Evolutionary conservation across 2,329 filamentous ascomycete genomes (phyloP).

Genomic region (Alternaria arbusti): DNA sequence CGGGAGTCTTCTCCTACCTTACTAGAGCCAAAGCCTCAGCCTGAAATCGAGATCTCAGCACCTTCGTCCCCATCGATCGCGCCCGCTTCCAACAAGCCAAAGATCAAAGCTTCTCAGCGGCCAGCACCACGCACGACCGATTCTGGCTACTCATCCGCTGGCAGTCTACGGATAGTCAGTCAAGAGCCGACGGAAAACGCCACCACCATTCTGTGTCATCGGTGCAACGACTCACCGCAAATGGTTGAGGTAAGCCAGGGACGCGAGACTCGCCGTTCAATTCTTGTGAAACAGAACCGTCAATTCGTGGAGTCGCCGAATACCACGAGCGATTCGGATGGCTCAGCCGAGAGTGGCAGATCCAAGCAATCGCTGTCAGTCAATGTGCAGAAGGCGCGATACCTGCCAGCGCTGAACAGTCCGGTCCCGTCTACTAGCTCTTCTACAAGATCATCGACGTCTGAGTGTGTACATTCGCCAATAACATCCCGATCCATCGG

Average conservation of each 20-base stretch:
- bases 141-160: constrained; percentile 50
- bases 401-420: constrained; percentile 17
- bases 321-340: neutral
- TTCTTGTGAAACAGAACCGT: neutral
- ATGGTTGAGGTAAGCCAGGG: neutral
- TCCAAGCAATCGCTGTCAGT: neutral
- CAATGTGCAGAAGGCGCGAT: constrained; percentile 1
- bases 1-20: constrained; percentile 5
- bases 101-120: constrained; percentile 14
- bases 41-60: constrained; percentile 2
- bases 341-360: neutral
- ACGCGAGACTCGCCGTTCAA: neutral
- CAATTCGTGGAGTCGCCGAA: neutral
- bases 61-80: constrained; percentile 14
- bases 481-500: constrained; percentile 27
- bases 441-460: constrained; percentile 11
- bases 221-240: constrained; percentile 6
- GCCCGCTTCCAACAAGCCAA: constrained; percentile 7
- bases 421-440: constrained; percentile 12
- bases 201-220: constrained; percentile 4
- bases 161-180: constrained; percentile 29
- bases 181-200: constrained; percentile 17
- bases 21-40: constrained; percentile 14
- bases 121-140: constrained; percentile 42
- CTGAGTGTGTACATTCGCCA: constrained; percentile 23